A percentile compares a stretch with the other conserved stretches of the same genome.
These are phyloP conservation scores for Mariannaea elegans DNA, from an alignment of 2,329 filamentous ascomycete species.

Conservation along the genomic window DNA sequence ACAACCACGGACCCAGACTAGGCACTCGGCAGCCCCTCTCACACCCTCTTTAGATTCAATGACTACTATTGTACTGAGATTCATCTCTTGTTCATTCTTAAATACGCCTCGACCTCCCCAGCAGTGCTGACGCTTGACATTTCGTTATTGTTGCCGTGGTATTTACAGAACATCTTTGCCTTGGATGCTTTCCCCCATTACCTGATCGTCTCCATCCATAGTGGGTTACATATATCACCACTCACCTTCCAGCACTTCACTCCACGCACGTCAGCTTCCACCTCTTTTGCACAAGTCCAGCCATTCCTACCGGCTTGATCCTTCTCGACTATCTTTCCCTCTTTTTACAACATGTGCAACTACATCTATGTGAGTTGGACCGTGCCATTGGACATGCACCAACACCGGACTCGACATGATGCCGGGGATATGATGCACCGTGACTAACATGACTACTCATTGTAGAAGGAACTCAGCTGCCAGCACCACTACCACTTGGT, in stretches of 20 bases:
- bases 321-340: slow-evolving; percentile 1
- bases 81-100: slow-evolving; percentile 32
- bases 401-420: background rate
- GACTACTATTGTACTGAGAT: slow-evolving; percentile 36
- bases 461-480: slow-evolving; percentile 61
- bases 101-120: slow-evolving; percentile 34
- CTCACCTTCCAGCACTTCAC: slow-evolving; percentile 2
- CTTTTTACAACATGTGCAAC: slow-evolving; percentile 55
- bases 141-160: slow-evolving; percentile 8
- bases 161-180: background rate
- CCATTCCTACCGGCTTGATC: background rate
- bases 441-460: slow-evolving; percentile 23
- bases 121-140: slow-evolving; percentile 17
- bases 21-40: slow-evolving; percentile 25
- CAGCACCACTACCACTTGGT: slow-evolving; percentile 60
- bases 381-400: slow-evolving; percentile 2
- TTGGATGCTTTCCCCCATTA: slow-evolving; percentile 6
- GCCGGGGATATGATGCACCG: background rate
- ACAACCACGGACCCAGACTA: slow-evolving; percentile 35
- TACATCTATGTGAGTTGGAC: slow-evolving; percentile 56
- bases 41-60: slow-evolving; percentile 31
- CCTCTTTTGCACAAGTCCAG: background rate
- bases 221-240: slow-evolving; percentile 15
- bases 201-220: slow-evolving; percentile 4
- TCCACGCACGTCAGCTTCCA: background rate